Conservation (phyloP, 176 grass and related monocot genomes). For the Stipa capillata region DNA sequence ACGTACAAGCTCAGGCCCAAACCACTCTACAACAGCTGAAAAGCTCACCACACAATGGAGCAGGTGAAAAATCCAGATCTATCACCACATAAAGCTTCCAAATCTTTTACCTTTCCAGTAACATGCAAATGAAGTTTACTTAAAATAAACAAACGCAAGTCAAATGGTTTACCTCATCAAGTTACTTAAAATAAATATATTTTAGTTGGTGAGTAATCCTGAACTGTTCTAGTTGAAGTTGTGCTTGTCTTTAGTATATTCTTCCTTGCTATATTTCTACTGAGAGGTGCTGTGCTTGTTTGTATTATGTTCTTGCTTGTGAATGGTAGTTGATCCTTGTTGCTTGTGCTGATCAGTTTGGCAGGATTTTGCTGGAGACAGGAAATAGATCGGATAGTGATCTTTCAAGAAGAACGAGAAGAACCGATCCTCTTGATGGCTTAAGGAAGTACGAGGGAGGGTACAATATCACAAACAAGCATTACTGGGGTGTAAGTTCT, state of each 20-base stretch:
- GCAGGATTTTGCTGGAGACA: constrained; percentile 20
- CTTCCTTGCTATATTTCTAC: constrained; percentile 7
- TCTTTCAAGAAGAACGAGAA: constrained; percentile 44
- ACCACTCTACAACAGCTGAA: neutral
- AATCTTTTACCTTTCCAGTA: neutral
- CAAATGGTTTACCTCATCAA: too few relatives aligned
- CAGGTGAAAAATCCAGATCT: constrained; percentile 41
- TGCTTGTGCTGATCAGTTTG: constrained; percentile 12
- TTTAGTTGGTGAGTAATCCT: too few relatives aligned
- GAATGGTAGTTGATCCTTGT: neutral
- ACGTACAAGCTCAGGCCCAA: neutral
- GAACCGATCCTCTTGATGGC: constrained; percentile 62
- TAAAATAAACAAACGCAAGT: neutral
- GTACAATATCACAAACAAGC: constrained; percentile 77
- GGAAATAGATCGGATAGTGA: constrained; percentile 17
- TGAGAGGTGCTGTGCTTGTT: neutral
- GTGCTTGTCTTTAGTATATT: neutral
- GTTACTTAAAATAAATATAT: too few relatives aligned
- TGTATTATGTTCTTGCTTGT: constrained; percentile 9
- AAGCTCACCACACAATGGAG: constrained; percentile 10
- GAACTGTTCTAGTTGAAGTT: neutral
- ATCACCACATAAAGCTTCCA: neutral
- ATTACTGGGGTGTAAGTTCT: constrained; percentile 95
- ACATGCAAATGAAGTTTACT: neutral
- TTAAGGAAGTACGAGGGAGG: constrained; percentile 75